These are phyloP conservation scores for Claviceps sp. DNA, from an alignment of 2,329 filamentous ascomycete species.

Conservation along the genomic window DNA sequence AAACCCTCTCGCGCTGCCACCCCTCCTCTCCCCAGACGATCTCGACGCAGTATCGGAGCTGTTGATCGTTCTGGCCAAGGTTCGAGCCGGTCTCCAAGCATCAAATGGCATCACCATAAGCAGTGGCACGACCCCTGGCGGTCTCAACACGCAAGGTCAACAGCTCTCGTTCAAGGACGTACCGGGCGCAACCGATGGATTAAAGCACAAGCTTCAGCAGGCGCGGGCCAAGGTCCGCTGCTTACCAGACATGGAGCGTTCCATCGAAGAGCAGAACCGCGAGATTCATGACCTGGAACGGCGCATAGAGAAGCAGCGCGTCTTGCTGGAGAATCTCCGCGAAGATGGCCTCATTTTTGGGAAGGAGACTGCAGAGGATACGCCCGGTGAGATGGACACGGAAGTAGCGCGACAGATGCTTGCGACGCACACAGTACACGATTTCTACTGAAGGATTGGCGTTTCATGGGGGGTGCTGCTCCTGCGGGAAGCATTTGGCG, in stretches of 20 bases:
- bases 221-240: slow-evolving; percentile 53
- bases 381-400: slow-evolving; percentile 27
- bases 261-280: slow-evolving; percentile 52
- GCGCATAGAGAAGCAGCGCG: slow-evolving; percentile 48
- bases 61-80: slow-evolving; percentile 60
- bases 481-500: background rate
- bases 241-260: slow-evolving; percentile 58
- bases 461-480: background rate
- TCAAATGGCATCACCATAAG: slow-evolving; percentile 25
- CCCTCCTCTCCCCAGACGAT: slow-evolving; percentile 62
- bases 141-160: slow-evolving; percentile 20
- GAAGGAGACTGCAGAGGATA: slow-evolving; percentile 15
- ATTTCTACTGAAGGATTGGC: background rate
- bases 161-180: slow-evolving; percentile 56
- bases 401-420: slow-evolving; percentile 9
- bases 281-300: slow-evolving; percentile 57
- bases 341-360: slow-evolving; percentile 27
- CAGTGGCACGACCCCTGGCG: slow-evolving; percentile 24
- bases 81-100: slow-evolving; percentile 40
- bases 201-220: slow-evolving; percentile 74
- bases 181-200: slow-evolving; percentile 58
- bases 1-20: slow-evolving; percentile 38
- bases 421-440: background rate
- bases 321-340: slow-evolving; percentile 40
- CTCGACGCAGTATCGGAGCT: slow-evolving; percentile 81